Base-by-base conservation (phyloP, 352 stramenopile species). In the Globisporangium recalcitrans region DNA sequence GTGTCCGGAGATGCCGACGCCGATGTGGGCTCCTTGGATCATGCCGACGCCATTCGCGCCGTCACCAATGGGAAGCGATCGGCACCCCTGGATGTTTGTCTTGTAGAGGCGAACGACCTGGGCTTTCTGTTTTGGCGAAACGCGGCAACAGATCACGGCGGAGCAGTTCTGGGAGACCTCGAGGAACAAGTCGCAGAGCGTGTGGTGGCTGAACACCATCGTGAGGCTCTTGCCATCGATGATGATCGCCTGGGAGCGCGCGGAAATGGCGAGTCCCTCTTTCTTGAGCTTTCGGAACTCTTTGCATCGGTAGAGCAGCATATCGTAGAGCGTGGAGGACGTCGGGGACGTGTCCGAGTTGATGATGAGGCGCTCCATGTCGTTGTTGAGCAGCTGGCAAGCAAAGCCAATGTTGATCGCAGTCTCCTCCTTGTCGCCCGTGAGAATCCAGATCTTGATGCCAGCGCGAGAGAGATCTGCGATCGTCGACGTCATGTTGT, bases 31-130 rank as follows among this genome's bases (percentile, higher is more conserved):
- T 72, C 98, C 95, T 69, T 99, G 96, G 69, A 99, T 99, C 97
- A 99, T 99, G 32, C 95, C 95, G 44, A 99, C 97, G 64, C 99
- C 98, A 70, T 99, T 99, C 26, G 97, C 98, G 16, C 97, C 97
- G 75, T 99, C 98, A 21, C 97, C 98, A 66, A 99, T 99, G 6
- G 96, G 87, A 19, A 99, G 86, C 10, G 94, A 97, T 10, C 94
- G 72, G 70, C 89, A 85, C 65, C 92, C 73, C 27, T 87, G 66
- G 82, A 96, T 72, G 48, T 87, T 90, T 0, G 81, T 87, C 63
- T 97, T 94, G 65, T 95, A 88, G 10, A 96, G 66, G 11, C 85
- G 78, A 48, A 96, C 84, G 52, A 96, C 82, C 31, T 97, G 87
- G 1, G 91, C 90, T 65, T 97, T 97, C 63, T 97, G 91, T 71